Conservation (phyloP, 176 grass and related monocot genomes). For the Poa annua region DNA sequence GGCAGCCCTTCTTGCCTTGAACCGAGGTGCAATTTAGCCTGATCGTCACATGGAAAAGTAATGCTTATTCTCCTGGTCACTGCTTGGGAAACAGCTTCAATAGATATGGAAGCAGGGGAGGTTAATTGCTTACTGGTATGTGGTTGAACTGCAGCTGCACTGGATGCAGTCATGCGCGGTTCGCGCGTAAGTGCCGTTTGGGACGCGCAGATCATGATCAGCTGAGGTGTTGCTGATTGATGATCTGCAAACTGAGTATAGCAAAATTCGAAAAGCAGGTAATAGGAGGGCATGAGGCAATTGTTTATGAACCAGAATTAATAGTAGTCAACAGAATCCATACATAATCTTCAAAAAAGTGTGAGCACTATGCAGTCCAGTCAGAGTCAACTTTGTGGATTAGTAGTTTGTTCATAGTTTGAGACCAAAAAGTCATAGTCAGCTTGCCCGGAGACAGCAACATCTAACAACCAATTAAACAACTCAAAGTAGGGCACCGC, state of each 20-base stretch:
- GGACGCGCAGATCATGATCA: slow-evolving; percentile 56
- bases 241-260: slow-evolving; percentile 63
- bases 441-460: slow-evolving; percentile 35
- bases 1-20: slow-evolving; percentile 13
- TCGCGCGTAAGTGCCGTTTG: slow-evolving; percentile 46
- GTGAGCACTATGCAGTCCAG: not conserved
- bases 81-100: not conserved
- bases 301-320: not conserved
- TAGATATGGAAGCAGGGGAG: not conserved
- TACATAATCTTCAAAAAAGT: not conserved
- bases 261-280: not conserved
- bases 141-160: slow-evolving; percentile 67
- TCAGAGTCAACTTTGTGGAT: slow-evolving; percentile 23
- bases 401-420: slow-evolving; percentile 21
- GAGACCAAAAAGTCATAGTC: slow-evolving; percentile 3
- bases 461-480: slow-evolving; percentile 27
- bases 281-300: not conserved
- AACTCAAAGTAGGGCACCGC: not conserved
- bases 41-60: slow-evolving; percentile 1
- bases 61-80: not conserved
- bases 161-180: slow-evolving; percentile 57
- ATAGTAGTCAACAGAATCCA: not conserved
- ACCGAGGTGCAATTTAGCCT: slow-evolving; percentile 55
- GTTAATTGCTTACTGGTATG: slow-evolving; percentile 55
- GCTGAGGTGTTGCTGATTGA: slow-evolving; percentile 49